These are phyloP conservation scores for Inga laurina DNA, from an alignment of 306 rosid genomes.

Conservation along the genomic window DNA sequence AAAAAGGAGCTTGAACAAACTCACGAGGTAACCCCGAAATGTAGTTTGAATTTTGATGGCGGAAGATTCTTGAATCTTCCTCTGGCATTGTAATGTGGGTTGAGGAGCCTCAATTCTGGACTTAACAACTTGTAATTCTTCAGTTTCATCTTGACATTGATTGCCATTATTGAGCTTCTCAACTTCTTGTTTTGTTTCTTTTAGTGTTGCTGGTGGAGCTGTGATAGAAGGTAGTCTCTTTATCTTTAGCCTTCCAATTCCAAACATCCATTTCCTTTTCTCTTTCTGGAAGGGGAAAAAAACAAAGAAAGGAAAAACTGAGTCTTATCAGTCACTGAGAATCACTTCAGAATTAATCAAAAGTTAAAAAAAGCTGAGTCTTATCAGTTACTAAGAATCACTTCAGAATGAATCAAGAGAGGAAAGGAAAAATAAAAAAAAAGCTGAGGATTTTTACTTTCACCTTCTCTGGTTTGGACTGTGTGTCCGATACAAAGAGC, in stretches of 20 bases:
- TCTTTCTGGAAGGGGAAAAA: constrained; percentile 53
- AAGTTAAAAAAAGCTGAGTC: not conserved
- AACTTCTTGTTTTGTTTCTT: constrained; percentile 44
- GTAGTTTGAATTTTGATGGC: constrained; percentile 80
- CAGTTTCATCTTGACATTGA: constrained; percentile 21
- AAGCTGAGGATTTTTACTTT: not conserved
- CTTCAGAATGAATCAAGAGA: not conserved
- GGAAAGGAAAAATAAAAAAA: not conserved
- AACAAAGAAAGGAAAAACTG: not conserved
- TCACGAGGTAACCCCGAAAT: constrained; percentile 84
- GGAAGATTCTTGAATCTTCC: constrained; percentile 50
- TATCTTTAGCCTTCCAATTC: constrained; percentile 69
- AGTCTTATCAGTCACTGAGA: constrained; percentile 23
- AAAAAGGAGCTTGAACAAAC: constrained; percentile 34
- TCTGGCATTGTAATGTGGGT: constrained; percentile 33
- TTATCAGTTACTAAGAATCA: constrained; percentile 25
- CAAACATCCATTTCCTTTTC: constrained; percentile 82
- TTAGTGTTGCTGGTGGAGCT: constrained; percentile 42
- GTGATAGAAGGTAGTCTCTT: constrained; percentile 61
- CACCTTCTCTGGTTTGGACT: constrained; percentile 73
- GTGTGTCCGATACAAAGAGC: constrained; percentile 62
- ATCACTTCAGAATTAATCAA: not conserved
- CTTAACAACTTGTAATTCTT: constrained; percentile 27
- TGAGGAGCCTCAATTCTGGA: constrained; percentile 37
- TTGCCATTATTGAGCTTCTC: constrained; percentile 43